Percentiles rank a stretch among this genome's conserved stretches.
These are phyloP conservation scores for Cryoendolithus antarcticus DNA, from an alignment of 2,329 filamentous ascomycete genomes.

Conservation along the genomic window DNA sequence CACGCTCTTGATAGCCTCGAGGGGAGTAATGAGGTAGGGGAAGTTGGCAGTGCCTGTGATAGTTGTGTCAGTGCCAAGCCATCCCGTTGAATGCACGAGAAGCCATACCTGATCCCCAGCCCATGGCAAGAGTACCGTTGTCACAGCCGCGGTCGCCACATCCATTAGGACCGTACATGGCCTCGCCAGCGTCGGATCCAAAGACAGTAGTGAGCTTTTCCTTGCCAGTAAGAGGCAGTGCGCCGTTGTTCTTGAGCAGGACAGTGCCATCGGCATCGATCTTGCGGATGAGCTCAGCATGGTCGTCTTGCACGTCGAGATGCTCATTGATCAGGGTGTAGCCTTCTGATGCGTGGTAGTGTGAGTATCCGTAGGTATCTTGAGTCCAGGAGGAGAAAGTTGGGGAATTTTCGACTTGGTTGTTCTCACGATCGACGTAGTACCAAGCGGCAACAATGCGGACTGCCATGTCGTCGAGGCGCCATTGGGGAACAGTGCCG, in stretches of 20 bases:
- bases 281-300: constrained; percentile 59
- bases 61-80: too few relatives aligned
- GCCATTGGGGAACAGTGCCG: constrained; percentile 59
- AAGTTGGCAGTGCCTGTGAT: constrained; percentile 20
- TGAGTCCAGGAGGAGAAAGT: constrained; percentile 85
- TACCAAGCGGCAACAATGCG: constrained; percentile 42
- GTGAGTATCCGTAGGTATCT: constrained; percentile 59
- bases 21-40: constrained; percentile 23
- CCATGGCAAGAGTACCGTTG: constrained; percentile 29
- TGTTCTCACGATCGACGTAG: constrained; percentile 45
- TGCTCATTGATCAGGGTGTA: constrained; percentile 51
- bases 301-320: constrained; percentile 43
- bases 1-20: constrained; percentile 24
- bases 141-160: constrained; percentile 49
- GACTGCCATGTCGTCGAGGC: constrained; percentile 37
- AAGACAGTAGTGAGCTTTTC: constrained; percentile 37
- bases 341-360: constrained; percentile 49
- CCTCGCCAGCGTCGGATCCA: constrained; percentile 35
- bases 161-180: constrained; percentile 25
- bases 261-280: constrained; percentile 38
- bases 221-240: constrained; percentile 39
- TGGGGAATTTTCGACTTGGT: constrained; percentile 39
- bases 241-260: constrained; percentile 34
- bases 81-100: too few relatives aligned
- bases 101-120: constrained; percentile 24